These are phyloP conservation scores for Blastomyces emzantsi DNA, from an alignment of 2,329 filamentous ascomycete species.

Conservation along the genomic window DNA sequence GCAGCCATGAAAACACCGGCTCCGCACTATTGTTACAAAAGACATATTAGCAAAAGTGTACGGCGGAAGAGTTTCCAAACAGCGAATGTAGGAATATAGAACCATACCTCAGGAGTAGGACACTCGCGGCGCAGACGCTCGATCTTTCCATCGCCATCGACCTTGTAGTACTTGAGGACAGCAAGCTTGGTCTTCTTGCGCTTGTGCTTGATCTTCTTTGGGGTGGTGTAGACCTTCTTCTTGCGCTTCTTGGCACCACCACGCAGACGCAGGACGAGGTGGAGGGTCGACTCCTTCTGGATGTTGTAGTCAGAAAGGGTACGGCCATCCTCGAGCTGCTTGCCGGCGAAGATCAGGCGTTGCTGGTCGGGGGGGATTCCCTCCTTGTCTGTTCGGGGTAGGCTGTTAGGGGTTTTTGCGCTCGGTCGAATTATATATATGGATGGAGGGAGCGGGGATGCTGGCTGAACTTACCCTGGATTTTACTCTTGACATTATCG, in stretches of 20 bases:
- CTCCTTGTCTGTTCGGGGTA: conserved; percentile 79
- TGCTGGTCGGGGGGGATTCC: conserved; percentile 98
- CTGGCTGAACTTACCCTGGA: conserved; percentile 48
- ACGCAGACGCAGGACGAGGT: conserved; percentile 95
- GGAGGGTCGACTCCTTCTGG: conserved; percentile 99
- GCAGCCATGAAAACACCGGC: conserved; percentile 99
- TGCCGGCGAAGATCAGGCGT: conserved; percentile 98
- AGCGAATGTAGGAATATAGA: neutral
- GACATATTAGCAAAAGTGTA: neutral
- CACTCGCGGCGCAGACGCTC: conserved; percentile 98
- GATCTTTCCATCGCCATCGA: conserved; percentile 99
- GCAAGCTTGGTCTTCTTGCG: conserved; percentile 99
- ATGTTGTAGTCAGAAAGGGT: conserved; percentile 99
- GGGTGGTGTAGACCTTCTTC: conserved; percentile 99
- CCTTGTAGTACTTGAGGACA: conserved; percentile 99
- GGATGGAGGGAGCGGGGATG: neutral
- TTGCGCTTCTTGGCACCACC: conserved; percentile 99
- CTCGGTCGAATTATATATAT: no score
- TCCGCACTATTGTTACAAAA: conserved; percentile 60
- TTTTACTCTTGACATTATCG: conserved; percentile 99
- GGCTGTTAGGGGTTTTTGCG: neutral
- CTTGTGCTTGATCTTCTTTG: conserved; percentile 99
- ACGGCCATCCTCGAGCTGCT: conserved; percentile 99
- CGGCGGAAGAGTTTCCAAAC: neutral
- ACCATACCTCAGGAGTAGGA: conserved; percentile 72